phyloP scores from a whole-genome alignment of 2,329 filamentous ascomycete genomes.

The Sporothrix variecibatus region DNA sequence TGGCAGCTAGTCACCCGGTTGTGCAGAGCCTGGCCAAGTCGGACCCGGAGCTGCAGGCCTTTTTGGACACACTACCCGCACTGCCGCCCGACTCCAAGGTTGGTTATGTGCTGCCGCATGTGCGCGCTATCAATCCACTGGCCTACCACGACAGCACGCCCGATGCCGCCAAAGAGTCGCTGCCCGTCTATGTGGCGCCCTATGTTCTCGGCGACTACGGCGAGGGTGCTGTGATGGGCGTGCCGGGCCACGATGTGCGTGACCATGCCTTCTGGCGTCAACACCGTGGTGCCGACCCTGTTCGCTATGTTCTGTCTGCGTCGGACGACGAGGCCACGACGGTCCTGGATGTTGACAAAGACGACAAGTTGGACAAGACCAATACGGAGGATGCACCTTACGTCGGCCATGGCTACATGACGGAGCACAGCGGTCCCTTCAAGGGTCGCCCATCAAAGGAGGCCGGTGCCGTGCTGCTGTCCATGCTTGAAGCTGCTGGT shows the following conservation, averaged over 20 bases:
- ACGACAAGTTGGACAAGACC: background rate
- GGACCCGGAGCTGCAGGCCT: slow-evolving; percentile 64
- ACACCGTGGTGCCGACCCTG: slow-evolving; percentile 61
- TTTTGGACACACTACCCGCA: slow-evolving; percentile 64
- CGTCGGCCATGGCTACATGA: slow-evolving; percentile 67
- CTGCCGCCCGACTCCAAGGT: slow-evolving; percentile 59
- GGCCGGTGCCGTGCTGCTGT: slow-evolving; percentile 62
- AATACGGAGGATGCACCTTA: slow-evolving; percentile 53
- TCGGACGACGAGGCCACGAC: slow-evolving; percentile 52
- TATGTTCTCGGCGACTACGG: slow-evolving; percentile 87
- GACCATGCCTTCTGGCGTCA: slow-evolving; percentile 80
- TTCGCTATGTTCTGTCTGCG: slow-evolving; percentile 63
- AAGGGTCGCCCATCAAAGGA: slow-evolving; percentile 63
- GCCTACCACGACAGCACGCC: slow-evolving; percentile 55
- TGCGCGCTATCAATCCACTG: slow-evolving; percentile 68
- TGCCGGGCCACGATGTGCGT: slow-evolving; percentile 78
- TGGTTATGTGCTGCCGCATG: slow-evolving; percentile 66
- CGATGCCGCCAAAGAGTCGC: slow-evolving; percentile 53
- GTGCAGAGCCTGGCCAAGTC: slow-evolving; percentile 61
- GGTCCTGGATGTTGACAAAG: slow-evolving; percentile 34
- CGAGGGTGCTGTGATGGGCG: slow-evolving; percentile 88
- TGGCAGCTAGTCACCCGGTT: slow-evolving; percentile 72
- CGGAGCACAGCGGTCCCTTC: slow-evolving; percentile 64
- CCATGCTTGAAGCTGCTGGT: slow-evolving; percentile 54
- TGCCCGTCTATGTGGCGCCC: slow-evolving; percentile 79